phyloP scores from a whole-genome alignment of 129 eudicot species.

The Flaveria sonorensis region DNA sequence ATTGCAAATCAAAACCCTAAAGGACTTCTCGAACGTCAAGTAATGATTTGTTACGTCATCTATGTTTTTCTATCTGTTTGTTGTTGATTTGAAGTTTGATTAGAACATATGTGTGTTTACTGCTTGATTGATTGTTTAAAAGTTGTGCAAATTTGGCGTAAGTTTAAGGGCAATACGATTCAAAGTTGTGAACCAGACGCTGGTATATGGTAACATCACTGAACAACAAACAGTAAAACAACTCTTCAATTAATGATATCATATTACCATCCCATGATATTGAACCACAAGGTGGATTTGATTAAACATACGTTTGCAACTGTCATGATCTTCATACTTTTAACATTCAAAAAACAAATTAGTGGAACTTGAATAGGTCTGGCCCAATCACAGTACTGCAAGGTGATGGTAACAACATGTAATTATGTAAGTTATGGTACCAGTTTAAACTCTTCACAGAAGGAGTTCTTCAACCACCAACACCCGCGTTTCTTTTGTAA shows the following conservation, averaged over 20 bases:
- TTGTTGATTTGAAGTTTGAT: neutral
- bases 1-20: slow-evolving; percentile 62
- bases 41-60: slow-evolving; percentile 17
- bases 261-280: no score
- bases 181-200: neutral
- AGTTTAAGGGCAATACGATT: neutral
- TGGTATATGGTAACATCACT: neutral
- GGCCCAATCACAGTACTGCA: no score
- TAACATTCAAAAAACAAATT: neutral
- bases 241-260: neutral
- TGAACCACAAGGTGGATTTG: neutral
- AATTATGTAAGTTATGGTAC: neutral
- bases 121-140: neutral
- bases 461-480: neutral
- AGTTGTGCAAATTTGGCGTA: neutral
- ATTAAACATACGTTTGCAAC: neutral
- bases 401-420: no score
- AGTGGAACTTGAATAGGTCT: slow-evolving; percentile 7
- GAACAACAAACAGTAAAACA: neutral
- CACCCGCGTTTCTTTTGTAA: neutral
- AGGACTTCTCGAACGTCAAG: slow-evolving; percentile 73
- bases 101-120: neutral
- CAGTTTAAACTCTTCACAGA: neutral
- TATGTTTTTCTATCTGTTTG: neutral
- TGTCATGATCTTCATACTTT: neutral